A percentile compares a stretch with the other conserved stretches of the same genome.
These are phyloP conservation scores for Candida albicans DNA, from an alignment of 1,139 yeast genomes.

Conservation along the genomic window DNA sequence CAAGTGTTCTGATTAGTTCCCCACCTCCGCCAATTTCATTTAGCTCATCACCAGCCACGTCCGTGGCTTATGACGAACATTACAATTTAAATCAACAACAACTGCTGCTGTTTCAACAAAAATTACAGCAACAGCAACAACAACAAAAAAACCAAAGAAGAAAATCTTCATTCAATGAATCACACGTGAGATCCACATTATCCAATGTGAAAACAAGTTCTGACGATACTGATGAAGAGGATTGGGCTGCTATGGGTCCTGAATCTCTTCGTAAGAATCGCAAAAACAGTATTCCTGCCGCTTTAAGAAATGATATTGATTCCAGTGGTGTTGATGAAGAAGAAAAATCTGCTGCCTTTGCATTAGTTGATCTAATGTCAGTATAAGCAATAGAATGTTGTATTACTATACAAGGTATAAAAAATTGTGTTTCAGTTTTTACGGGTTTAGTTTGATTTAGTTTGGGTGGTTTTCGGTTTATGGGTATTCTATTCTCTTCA, in stretches of 20 bases:
- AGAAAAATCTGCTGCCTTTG: slow-evolving; percentile 60
- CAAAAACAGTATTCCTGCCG: slow-evolving; percentile 5
- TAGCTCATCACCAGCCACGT: slow-evolving; percentile 16
- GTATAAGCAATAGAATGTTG: slow-evolving; percentile 6
- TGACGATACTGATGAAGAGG: slow-evolving; percentile 82
- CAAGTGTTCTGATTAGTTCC: slow-evolving; percentile 36
- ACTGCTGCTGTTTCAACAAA: slow-evolving; percentile 5
- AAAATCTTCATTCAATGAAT: slow-evolving; percentile 47
- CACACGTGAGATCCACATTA: slow-evolving; percentile 43
- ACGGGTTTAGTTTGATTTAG: not conserved
- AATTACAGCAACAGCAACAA: slow-evolving; percentile 15
- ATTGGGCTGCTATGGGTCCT: slow-evolving; percentile 90
- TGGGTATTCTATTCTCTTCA: too few relatives aligned
- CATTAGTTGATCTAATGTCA: slow-evolving; percentile 54
- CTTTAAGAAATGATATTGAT: slow-evolving; percentile 9
- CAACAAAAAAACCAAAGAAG: slow-evolving; percentile 25
- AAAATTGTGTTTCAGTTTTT: not conserved
- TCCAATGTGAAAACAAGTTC: slow-evolving; percentile 14
- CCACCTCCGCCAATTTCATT: slow-evolving; percentile 35
- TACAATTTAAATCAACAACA: not conserved
- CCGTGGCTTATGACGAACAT: slow-evolving; percentile 4
- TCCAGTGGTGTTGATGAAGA: slow-evolving; percentile 22
- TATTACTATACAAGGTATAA: not conserved
- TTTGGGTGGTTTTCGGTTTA: not conserved
- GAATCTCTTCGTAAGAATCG: slow-evolving; percentile 47